These are phyloP conservation scores for Colletotrichum tabaci DNA, from an alignment of 2,329 filamentous ascomycete species.

Conservation along the genomic window DNA sequence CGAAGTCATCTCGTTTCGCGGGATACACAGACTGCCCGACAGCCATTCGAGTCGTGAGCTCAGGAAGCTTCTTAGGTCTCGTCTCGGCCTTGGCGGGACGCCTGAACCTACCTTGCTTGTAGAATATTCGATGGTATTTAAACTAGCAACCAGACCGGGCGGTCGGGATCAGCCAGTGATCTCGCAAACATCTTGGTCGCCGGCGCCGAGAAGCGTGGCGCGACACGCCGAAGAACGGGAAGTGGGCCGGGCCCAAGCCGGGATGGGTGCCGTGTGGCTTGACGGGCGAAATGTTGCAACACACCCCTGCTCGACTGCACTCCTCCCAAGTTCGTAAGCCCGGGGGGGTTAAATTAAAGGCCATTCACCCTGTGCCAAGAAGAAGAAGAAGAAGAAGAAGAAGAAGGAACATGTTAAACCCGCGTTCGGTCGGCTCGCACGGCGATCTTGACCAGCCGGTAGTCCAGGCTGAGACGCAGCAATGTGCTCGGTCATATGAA, in stretches of 20 bases:
- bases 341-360: slow-evolving; percentile 32
- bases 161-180: background rate
- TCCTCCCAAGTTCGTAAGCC: background rate
- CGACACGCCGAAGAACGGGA: slow-evolving; percentile 20
- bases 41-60: slow-evolving; percentile 2
- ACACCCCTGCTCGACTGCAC: background rate
- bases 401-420: background rate
- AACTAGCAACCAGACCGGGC: background rate
- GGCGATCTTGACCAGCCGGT: slow-evolving; percentile 10
- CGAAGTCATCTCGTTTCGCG: background rate
- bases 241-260: slow-evolving; percentile 21
- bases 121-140: background rate
- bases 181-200: background rate
- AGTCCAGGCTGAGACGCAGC: slow-evolving; percentile 1
- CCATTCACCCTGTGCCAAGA: background rate
- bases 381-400: background rate
- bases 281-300: background rate
- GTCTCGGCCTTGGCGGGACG: background rate
- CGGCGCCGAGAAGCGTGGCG: slow-evolving; percentile 14
- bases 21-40: background rate
- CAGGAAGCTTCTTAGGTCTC: background rate
- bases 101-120: background rate
- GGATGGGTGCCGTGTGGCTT: background rate
- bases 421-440: slow-evolving; percentile 6
- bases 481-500: background rate